Percentiles rank a stretch among this genome's conserved stretches.
Evolutionary conservation across 2,329 filamentous ascomycete genomes (phyloP).

Genomic region (Talaromyces verruculosus): DNA sequence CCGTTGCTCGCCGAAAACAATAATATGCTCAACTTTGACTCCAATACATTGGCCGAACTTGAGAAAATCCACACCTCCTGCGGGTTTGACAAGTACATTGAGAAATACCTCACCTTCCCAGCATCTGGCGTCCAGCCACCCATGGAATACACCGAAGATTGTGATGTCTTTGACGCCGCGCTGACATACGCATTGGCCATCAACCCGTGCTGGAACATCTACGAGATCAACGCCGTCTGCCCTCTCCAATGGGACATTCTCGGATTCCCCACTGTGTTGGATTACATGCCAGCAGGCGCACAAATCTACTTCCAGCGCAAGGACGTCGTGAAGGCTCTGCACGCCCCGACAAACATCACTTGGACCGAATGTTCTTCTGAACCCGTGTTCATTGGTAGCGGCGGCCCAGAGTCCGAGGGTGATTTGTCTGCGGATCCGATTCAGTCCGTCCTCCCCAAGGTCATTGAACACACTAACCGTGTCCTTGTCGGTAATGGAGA

Average conservation of each 20-base stretch:
- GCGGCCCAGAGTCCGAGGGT: conserved; percentile 35
- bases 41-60: conserved; percentile 43
- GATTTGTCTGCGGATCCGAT: conserved; percentile 53
- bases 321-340: conserved; percentile 68
- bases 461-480: conserved; percentile 59
- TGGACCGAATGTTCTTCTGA: conserved; percentile 40
- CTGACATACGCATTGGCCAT: conserved; percentile 53
- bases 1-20: conserved; percentile 46
- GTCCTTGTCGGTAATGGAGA: conserved; percentile 73
- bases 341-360: conserved; percentile 48
- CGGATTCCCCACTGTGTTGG: conserved; percentile 55
- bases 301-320: conserved; percentile 68
- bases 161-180: conserved; percentile 60
- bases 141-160: conserved; percentile 49
- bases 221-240: conserved; percentile 71
- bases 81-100: conserved; percentile 48
- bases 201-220: conserved; percentile 80
- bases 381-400: conserved; percentile 46
- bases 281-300: conserved; percentile 63
- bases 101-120: conserved; percentile 57
- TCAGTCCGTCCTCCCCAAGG: conserved; percentile 50
- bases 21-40: conserved; percentile 49
- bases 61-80: conserved; percentile 45
- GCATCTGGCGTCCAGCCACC: conserved; percentile 50
- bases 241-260: conserved; percentile 69